Base-by-base conservation (phyloP, 2,329 filamentous ascomycete species). In the Knufia petricola region DNA sequence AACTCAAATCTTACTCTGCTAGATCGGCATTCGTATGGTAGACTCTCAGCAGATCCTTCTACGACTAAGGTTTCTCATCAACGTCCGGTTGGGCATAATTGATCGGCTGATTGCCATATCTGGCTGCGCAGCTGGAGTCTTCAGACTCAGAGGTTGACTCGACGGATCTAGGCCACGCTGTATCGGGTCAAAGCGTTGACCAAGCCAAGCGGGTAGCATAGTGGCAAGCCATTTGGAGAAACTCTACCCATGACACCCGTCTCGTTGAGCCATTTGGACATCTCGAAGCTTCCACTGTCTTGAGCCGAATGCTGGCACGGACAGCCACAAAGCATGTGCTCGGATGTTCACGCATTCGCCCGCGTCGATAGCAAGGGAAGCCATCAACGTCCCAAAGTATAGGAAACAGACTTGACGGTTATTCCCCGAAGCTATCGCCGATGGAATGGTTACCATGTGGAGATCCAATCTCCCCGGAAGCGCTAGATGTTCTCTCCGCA, bases 381-480 rank as follows among this genome's bases (percentile, higher is more conserved):
- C 42, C 28, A 34, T 9, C 15, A 46, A 36, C n/a, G 28, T 8
- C 32, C 34, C 12, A 38, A 38, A 13, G 23, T n/a, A 38, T 26
- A 8, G 21, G 12, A 36, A n/a, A 20, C 32, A 28, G 20, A 19
- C 28, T 46, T 46, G 43, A n/a, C n/a, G 42, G 20, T 21, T 45
- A 36, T 50, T 51, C 48, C 54, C 52, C 50, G 52, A 49, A 36
- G 49, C 54, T 49, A 53, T 50, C 40, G 20, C 21, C 43, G 51
- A 55, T 54, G 50, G 51, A 49, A 19, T 50, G 52, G 53, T 52
- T 28, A 42, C 41, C 37, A 51, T 50, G 51, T 50, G 51, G 52
- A 38, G 7, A 46, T 44, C 24, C 55, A 57, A 57, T 57, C 52
- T 57, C 53, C 51, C 51, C 53, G 53, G 52, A 54, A 57, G 55